phyloP scores from a whole-genome alignment of 2,329 filamentous ascomycete species.

The Gliomastix tumulicola region DNA sequence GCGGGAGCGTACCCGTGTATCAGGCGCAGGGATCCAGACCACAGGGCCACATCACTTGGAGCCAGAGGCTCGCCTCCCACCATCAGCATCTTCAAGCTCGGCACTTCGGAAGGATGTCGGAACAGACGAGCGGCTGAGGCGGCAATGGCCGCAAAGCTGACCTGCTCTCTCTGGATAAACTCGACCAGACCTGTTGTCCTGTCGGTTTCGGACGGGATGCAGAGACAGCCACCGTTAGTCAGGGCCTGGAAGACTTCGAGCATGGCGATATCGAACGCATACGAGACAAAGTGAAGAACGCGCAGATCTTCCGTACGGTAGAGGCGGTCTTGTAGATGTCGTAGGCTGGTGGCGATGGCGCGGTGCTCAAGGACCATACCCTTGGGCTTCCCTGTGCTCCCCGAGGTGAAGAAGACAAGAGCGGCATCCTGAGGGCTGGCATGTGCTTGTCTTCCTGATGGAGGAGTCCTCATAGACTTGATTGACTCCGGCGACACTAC shows the following conservation, averaged over 20 bases:
- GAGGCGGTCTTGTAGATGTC: slow-evolving; percentile 69
- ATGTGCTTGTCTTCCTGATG: no score
- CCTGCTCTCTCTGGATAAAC: slow-evolving; percentile 4
- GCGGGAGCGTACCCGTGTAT: slow-evolving; percentile 32
- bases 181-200: slow-evolving; percentile 7
- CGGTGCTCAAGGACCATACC: slow-evolving; percentile 4
- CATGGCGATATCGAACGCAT: slow-evolving; percentile 8
- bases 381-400: slow-evolving; percentile 4
- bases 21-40: no score
- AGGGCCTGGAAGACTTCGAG: slow-evolving; percentile 7
- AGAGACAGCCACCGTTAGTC: slow-evolving; percentile 1
- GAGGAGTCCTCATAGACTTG: no score
- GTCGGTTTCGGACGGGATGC: slow-evolving; percentile 6
- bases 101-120: no score
- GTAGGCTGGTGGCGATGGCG: slow-evolving; percentile 94
- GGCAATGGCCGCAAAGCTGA: slow-evolving; percentile 5
- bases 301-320: background rate
- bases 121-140: slow-evolving; percentile 3
- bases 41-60: slow-evolving; percentile 1
- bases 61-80: slow-evolving; percentile 5
- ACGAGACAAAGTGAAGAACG: slow-evolving; percentile 4
- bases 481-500: no score
- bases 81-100: slow-evolving; percentile 2
- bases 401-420: slow-evolving; percentile 4
- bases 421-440: background rate